phyloP scores from a whole-genome alignment of 23 red algal species.

The Cyanidioschyzon merolae region DNA sequence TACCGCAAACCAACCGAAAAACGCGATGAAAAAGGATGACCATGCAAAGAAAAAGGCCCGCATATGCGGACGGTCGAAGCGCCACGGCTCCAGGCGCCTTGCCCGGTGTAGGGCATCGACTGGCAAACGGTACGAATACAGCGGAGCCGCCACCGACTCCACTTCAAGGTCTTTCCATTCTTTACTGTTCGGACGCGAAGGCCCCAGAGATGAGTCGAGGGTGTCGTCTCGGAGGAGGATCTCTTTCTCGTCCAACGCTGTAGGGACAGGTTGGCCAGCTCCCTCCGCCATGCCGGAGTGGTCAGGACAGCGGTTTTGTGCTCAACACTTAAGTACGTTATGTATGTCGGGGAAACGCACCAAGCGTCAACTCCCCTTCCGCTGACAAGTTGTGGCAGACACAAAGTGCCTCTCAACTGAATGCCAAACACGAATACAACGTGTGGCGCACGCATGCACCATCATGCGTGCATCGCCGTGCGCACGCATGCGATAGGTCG shows the following conservation, averaged over 20 bases:
- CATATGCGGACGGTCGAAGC: conserved; percentile 63
- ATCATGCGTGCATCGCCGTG: too few species aligned
- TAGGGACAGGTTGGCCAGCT: neutral
- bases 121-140: conserved; percentile 20
- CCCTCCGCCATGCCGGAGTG: neutral
- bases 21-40: conserved; percentile 92
- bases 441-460: too few species aligned
- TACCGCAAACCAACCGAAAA: conserved; percentile 96
- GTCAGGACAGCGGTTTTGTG: too few species aligned
- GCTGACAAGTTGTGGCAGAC: too few species aligned
- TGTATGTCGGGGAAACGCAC: too few species aligned
- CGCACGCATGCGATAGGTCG: too few species aligned
- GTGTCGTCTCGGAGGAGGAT: neutral
- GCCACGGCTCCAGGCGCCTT: conserved; percentile 22
- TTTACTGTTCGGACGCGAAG: neutral
- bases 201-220: neutral
- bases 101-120: conserved; percentile 54
- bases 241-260: neutral
- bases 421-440: too few species aligned
- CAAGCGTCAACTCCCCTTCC: too few species aligned
- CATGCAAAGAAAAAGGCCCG: conserved; percentile 92
- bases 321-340: too few species aligned
- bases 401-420: too few species aligned
- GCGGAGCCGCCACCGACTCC: neutral
- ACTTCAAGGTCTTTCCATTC: conserved; percentile 10